These are phyloP conservation scores for Periconia sp. DNA, from an alignment of 2,329 filamentous ascomycete genomes.

Conservation along the genomic window DNA sequence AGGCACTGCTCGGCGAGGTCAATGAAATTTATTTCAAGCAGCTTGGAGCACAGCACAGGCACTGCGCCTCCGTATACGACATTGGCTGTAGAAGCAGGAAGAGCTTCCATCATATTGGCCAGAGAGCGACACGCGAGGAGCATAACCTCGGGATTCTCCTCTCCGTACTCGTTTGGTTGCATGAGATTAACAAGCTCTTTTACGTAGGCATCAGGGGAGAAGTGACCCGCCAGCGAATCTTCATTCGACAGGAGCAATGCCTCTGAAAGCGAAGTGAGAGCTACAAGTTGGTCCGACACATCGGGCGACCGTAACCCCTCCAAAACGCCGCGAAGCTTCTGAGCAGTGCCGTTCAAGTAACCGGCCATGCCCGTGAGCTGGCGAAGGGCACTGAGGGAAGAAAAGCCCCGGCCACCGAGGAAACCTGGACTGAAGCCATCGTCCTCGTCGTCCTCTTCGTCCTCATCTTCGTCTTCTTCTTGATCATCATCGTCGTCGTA, in stretches of 20 bases:
- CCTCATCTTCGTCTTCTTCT: constrained; percentile 55
- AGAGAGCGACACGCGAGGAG: constrained; percentile 92
- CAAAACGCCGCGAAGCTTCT: constrained; percentile 67
- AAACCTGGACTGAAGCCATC: constrained; percentile 61
- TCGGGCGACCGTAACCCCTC: constrained; percentile 75
- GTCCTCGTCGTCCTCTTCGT: constrained; percentile 57
- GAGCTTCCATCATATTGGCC: constrained; percentile 95
- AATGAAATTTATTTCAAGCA: constrained; percentile 95
- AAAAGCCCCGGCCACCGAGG: constrained; percentile 64
- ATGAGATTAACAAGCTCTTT: constrained; percentile 92
- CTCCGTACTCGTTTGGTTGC: constrained; percentile 83
- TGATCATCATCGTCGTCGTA: constrained; percentile 53
- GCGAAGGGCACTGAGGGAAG: constrained; percentile 76
- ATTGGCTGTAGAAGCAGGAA: constrained; percentile 89
- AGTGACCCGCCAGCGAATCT: constrained; percentile 92
- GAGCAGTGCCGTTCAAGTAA: constrained; percentile 80
- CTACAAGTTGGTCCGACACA: constrained; percentile 83
- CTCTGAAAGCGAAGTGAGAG: constrained; percentile 89
- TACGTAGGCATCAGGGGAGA: constrained; percentile 90
- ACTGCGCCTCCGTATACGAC: constrained; percentile 98
- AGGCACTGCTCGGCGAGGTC: constrained; percentile 95
- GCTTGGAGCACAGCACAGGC: constrained; percentile 88
- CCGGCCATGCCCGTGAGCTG: constrained; percentile 71
- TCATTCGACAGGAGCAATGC: constrained; percentile 93
- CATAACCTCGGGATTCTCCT: constrained; percentile 97